Conservation (phyloP, 176 grass and related monocot species). For the Paspalum vaginatum region DNA sequence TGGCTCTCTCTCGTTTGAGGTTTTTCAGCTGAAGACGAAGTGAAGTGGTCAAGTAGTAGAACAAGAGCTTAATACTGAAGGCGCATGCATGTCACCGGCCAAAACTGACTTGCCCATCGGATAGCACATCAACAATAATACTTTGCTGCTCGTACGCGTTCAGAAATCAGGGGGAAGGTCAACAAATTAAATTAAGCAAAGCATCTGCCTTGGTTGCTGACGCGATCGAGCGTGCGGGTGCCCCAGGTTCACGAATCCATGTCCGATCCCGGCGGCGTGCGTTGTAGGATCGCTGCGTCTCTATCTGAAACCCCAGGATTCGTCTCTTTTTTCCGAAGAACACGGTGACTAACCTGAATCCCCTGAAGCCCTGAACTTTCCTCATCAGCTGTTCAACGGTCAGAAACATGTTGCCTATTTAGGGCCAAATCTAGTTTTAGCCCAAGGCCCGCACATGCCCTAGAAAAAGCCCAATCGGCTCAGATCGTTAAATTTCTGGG, state of each 20-base stretch:
- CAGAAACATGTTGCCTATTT: too few species aligned
- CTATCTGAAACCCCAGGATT: not conserved
- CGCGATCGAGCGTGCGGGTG: not conserved
- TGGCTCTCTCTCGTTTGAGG: too few species aligned
- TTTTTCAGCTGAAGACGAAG: not conserved
- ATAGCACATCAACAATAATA: not conserved
- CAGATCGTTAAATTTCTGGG: not conserved
- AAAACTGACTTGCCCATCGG: not conserved
- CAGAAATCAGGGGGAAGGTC: not conserved
- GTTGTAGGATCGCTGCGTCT: not conserved
- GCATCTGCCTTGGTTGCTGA: not conserved
- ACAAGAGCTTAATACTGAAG: not conserved
- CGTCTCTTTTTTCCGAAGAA: too few species aligned
- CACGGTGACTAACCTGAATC: too few species aligned
- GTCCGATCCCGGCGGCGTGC: too few species aligned
- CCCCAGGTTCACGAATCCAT: not conserved
- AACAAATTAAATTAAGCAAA: too few species aligned
- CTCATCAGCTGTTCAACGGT: too few species aligned
- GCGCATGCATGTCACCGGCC: too few species aligned
- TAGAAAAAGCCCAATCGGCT: too few species aligned
- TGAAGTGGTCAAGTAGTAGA: not conserved
- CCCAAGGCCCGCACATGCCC: not conserved
- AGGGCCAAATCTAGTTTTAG: not conserved
- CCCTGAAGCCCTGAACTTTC: too few species aligned
- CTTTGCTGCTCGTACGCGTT: not conserved